Percentiles rank a stretch among this genome's conserved stretches.
Evolutionary conservation across 2,329 filamentous ascomycete species (phyloP).

Genomic region (Thermothelomyces thermophilus): DNA sequence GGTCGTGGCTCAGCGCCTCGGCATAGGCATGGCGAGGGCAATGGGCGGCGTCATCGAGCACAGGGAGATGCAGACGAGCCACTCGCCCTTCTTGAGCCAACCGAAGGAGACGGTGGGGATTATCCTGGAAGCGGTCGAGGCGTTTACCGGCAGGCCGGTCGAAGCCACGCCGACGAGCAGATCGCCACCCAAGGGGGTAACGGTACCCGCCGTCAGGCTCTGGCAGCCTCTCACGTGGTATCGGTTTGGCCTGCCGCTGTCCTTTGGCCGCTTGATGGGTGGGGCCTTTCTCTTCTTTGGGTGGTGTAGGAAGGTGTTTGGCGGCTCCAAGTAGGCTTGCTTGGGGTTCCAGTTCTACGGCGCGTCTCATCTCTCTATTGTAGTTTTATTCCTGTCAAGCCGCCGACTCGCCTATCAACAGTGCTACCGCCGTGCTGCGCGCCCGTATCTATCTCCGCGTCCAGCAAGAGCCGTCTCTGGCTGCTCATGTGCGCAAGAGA

Average conservation of each 20-base stretch:
- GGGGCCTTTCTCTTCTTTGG: conserved; percentile 3
- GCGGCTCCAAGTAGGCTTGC: too few relatives aligned
- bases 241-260: conserved; percentile 9
- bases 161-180: background rate
- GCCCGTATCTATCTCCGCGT: too few relatives aligned
- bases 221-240: conserved; percentile 11
- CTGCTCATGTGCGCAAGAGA: too few relatives aligned
- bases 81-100: conserved; percentile 44
- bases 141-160: conserved; percentile 18
- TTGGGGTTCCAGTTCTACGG: too few relatives aligned
- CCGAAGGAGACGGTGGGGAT: conserved; percentile 35
- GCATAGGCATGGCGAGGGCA: conserved; percentile 35
- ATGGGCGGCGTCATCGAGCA: conserved; percentile 33
- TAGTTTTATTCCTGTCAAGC: too few relatives aligned
- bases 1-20: conserved; percentile 33
- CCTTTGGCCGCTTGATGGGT: conserved; percentile 11
- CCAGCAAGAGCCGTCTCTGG: too few relatives aligned
- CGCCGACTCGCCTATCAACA: too few relatives aligned
- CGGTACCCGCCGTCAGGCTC: conserved; percentile 4
- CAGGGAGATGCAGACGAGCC: conserved; percentile 38
- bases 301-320: conserved; percentile 4
- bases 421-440: too few relatives aligned
- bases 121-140: conserved; percentile 33
- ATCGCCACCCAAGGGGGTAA: background rate
- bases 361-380: too few relatives aligned